Evolutionary conservation across 768 basidiomycete genomes (phyloP).

Genomic region (Boletus reticuloceps): DNA sequence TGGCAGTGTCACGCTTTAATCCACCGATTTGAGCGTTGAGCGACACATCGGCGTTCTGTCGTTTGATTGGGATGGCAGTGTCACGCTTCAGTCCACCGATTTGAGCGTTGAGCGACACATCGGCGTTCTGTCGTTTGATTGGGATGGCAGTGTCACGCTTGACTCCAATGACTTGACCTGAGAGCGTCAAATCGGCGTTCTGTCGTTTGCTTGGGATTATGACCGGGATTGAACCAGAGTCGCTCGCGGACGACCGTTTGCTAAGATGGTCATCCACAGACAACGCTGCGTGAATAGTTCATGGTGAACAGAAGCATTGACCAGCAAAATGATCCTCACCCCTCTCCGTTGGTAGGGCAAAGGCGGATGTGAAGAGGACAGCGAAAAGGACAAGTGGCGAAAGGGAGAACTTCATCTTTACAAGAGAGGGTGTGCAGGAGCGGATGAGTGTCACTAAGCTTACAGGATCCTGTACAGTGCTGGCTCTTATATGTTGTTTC

Average conservation of each 20-base stretch:
- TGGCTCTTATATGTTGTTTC: background rate
- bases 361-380: background rate
- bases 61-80: too few relatives aligned
- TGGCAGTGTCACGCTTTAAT: too few relatives aligned
- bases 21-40: rapidly evolving
- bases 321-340: background rate
- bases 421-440: background rate
- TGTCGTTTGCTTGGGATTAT: too few relatives aligned
- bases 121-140: too few relatives aligned
- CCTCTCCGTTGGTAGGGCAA: background rate
- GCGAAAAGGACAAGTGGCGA: background rate
- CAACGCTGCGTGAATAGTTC: background rate
- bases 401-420: background rate
- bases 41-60: too few relatives aligned
- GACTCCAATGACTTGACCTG: too few relatives aligned
- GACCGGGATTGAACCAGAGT: too few relatives aligned
- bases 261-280: background rate
- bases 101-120: background rate
- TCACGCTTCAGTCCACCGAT: too few relatives aligned
- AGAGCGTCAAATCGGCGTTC: too few relatives aligned
- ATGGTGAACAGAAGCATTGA: background rate
- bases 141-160: too few relatives aligned
- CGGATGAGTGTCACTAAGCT: background rate
- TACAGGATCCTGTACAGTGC: background rate
- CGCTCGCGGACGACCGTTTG: too few relatives aligned